phyloP scores from a whole-genome alignment of 2,329 filamentous ascomycete species.

The Rutstroemia sp. region DNA sequence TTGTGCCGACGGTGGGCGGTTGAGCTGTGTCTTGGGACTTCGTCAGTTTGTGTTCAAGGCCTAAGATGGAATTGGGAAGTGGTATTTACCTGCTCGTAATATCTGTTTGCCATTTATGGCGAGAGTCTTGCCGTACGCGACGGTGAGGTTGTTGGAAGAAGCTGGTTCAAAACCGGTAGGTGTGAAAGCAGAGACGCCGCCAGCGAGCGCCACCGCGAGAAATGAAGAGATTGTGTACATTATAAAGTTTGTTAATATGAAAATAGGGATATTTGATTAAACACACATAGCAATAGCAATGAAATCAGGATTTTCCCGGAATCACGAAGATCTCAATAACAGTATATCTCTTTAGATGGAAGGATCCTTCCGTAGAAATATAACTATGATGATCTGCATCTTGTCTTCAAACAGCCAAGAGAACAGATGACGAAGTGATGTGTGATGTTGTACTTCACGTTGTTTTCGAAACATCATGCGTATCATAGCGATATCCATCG shows the following conservation, averaged over 20 bases:
- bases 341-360: too few species aligned
- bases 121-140: conserved; percentile 19
- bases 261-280: too few species aligned
- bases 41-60: too few species aligned
- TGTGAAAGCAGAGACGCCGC: conserved; percentile 22
- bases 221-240: conserved; percentile 18
- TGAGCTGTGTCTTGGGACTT: conserved; percentile 13
- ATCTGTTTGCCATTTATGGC: conserved; percentile 22
- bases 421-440: background rate
- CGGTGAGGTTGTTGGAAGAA: conserved; percentile 19
- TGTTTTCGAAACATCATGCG: background rate
- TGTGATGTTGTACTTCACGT: background rate
- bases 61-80: too few species aligned
- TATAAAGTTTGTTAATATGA: background rate
- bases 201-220: conserved; percentile 20
- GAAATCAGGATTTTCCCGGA: too few species aligned
- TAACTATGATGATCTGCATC: background rate
- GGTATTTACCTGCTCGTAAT: conserved; percentile 19
- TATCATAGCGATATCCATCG: background rate
- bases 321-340: too few species aligned
- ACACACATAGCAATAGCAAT: too few species aligned
- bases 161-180: conserved; percentile 21
- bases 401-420: background rate
- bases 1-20: conserved; percentile 20
- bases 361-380: background rate